These are phyloP conservation scores for Dryas integrifolia DNA, from an alignment of 331 rosid species.

Conservation along the genomic window DNA sequence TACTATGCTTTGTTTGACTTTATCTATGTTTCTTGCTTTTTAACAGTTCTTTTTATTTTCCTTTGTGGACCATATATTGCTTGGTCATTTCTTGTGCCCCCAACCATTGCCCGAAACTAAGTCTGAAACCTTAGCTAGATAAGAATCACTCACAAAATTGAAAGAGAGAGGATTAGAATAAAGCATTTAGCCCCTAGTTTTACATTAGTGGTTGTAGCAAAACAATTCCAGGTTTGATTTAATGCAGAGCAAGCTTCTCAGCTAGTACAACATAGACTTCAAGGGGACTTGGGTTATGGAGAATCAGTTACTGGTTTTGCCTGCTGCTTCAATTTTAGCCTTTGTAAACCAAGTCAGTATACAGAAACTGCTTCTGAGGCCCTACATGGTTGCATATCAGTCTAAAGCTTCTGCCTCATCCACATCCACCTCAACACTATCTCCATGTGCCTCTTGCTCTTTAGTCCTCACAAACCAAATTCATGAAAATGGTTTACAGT, in stretches of 20 bases:
- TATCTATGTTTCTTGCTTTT: too few species aligned
- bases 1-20: too few species aligned
- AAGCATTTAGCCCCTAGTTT: too few species aligned
- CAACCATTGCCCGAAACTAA: too few species aligned
- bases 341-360: conserved; percentile 77
- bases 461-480: conserved; percentile 70
- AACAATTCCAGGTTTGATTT: background rate
- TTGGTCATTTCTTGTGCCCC: too few species aligned
- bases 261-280: conserved; percentile 13
- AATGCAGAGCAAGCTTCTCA: background rate
- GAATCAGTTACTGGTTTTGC: conserved; percentile 26
- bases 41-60: too few species aligned
- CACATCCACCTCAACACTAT: conserved; percentile 81
- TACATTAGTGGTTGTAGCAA: background rate
- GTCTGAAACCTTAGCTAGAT: background rate
- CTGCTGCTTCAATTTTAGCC: conserved; percentile 29
- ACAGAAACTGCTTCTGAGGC: conserved; percentile 73
- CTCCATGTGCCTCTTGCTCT: conserved; percentile 78
- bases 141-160: background rate
- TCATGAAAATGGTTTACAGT: conserved; percentile 25
- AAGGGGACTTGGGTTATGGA: conserved; percentile 34
- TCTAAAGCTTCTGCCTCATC: conserved; percentile 77
- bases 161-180: background rate
- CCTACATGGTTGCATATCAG: conserved; percentile 76
- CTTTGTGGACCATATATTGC: too few species aligned